A percentile compares a stretch with the other conserved stretches of the same genome.
Evolutionary conservation across 179 eudicot species (phyloP).

Genomic region (Monotropa hypopitys): DNA sequence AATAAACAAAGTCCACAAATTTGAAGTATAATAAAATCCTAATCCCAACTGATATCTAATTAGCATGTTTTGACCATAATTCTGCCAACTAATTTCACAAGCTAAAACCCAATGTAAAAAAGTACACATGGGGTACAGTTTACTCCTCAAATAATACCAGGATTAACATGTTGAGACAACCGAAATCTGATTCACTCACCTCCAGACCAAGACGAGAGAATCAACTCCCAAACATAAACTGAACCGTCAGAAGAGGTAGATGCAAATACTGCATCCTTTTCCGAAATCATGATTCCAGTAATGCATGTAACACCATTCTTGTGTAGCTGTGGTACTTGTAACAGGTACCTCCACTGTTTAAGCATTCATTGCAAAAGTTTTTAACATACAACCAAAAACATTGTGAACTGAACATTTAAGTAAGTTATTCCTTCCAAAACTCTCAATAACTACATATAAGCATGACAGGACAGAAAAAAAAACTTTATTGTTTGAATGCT

Average conservation of each 20-base stretch:
- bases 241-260: slow-evolving; percentile 85
- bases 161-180: neutral
- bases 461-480: neutral
- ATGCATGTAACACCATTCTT: slow-evolving; percentile 94
- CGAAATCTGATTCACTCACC: slow-evolving; percentile 27
- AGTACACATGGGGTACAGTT: too few species aligned
- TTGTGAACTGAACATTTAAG: neutral
- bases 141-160: neutral
- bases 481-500: neutral
- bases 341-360: slow-evolving; percentile 63
- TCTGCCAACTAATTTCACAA: neutral
- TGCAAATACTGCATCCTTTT: slow-evolving; percentile 56
- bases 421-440: slow-evolving; percentile 2
- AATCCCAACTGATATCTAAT: neutral
- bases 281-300: slow-evolving; percentile 57
- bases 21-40: neutral
- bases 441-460: neutral
- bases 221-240: slow-evolving; percentile 62
- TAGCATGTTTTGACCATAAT: neutral
- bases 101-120: neutral
- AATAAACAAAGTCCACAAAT: neutral
- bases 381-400: neutral
- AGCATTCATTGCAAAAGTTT: neutral
- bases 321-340: slow-evolving; percentile 56
- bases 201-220: slow-evolving; percentile 42